These are phyloP conservation scores for Lolium multiflorum DNA, from an alignment of 176 grass and related monocot species.

Conservation along the genomic window DNA sequence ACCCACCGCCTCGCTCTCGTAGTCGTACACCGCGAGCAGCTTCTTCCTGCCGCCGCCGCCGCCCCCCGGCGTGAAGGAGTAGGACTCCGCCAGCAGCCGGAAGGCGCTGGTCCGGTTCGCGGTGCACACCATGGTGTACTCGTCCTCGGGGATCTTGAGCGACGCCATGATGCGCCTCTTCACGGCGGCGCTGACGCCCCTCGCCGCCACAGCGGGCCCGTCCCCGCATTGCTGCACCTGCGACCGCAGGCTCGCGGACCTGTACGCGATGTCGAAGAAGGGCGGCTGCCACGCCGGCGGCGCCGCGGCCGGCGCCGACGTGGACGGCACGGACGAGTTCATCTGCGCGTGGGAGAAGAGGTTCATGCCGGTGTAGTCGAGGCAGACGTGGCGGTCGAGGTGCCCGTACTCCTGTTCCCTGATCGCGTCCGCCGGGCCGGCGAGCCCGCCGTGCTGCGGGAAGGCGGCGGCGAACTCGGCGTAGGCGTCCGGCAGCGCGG, in stretches of 20 bases:
- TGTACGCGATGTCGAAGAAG: slow-evolving; percentile 89
- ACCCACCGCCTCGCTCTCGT: slow-evolving; percentile 76
- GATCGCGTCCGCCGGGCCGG: slow-evolving; percentile 59
- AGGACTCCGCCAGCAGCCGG: slow-evolving; percentile 87
- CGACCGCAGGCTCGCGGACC: slow-evolving; percentile 64
- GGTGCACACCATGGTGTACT: slow-evolving; percentile 93
- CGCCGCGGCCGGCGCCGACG: slow-evolving; percentile 29
- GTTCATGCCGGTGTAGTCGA: slow-evolving; percentile 89
- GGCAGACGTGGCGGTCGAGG: slow-evolving; percentile 78
- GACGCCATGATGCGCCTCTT: slow-evolving; percentile 72
- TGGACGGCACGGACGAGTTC: slow-evolving; percentile 56
- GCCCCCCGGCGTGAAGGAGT: slow-evolving; percentile 54
- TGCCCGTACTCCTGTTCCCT: slow-evolving; percentile 62
- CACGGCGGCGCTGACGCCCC: slow-evolving; percentile 50
- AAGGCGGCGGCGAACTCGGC: slow-evolving; percentile 65
- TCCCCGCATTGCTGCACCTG: slow-evolving; percentile 64
- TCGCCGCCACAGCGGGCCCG: not conserved
- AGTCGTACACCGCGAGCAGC: slow-evolving; percentile 78
- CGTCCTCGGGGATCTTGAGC: slow-evolving; percentile 71
- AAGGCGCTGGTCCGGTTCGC: slow-evolving; percentile 86
- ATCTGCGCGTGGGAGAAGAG: slow-evolving; percentile 95
- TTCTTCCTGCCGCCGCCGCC: slow-evolving; percentile 41
- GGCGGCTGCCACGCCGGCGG: slow-evolving; percentile 60
- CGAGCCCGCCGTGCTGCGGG: slow-evolving; percentile 65
- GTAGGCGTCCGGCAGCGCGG: slow-evolving; percentile 55